phyloP scores from a whole-genome alignment of 176 grass and related monocot genomes.

The Themeda triandra region DNA sequence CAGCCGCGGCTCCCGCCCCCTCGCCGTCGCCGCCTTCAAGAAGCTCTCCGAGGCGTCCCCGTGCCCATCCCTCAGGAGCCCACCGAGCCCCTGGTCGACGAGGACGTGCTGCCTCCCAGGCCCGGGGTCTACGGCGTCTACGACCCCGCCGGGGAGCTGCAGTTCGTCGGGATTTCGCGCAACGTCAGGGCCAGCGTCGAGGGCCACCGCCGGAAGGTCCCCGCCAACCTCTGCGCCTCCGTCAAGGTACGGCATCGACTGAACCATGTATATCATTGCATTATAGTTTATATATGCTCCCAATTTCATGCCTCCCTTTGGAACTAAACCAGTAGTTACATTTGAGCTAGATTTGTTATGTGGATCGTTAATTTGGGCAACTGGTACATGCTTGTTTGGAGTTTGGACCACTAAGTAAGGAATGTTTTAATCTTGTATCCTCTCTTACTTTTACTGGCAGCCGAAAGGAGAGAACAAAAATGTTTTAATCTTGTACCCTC shows the following conservation, averaged over 20 bases:
- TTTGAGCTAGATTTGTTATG: background rate
- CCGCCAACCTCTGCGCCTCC: constrained; percentile 56
- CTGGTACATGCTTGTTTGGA: no score
- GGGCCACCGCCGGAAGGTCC: constrained; percentile 63
- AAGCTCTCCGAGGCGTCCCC: constrained; percentile 56
- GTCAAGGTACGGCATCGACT: constrained; percentile 56
- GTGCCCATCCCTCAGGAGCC: constrained; percentile 44
- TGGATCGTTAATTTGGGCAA: background rate
- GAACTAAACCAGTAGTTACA: background rate
- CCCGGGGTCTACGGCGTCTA: constrained; percentile 76
- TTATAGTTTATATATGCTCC: background rate
- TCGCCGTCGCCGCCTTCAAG: constrained; percentile 17
- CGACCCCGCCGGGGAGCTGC: constrained; percentile 53
- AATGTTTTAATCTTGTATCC: background rate
- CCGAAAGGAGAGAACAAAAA: background rate
- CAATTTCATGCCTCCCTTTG: background rate
- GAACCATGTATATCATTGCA: no score
- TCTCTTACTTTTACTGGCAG: background rate
- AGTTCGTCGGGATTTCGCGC: constrained; percentile 84
- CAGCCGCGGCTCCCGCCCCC: background rate
- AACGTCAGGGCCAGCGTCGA: constrained; percentile 73
- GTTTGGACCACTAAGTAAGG: background rate
- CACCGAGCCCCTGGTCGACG: constrained; percentile 20
- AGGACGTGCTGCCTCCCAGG: constrained; percentile 31
- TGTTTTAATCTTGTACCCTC: no score